Evolutionary conservation across 2,329 filamentous ascomycete species (phyloP), one percentile per base, ranked within the genome.

Genomic region (Tolypocladium ovalisporum): DNA sequence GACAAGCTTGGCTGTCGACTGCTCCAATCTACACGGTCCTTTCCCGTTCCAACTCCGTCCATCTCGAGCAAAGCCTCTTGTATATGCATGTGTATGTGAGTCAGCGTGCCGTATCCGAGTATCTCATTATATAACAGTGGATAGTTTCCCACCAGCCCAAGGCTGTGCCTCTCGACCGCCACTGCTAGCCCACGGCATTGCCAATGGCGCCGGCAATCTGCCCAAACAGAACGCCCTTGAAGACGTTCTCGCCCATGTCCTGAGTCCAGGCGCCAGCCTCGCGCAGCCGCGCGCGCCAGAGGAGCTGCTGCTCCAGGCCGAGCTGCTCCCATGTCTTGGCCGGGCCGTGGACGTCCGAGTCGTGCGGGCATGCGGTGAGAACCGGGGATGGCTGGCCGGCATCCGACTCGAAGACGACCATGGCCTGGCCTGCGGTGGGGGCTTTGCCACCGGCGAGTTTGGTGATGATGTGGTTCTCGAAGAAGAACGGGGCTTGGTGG

Each of bases 191-290:
- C 55, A 82, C 74, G 52, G 78, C 75, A 35, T 73, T 75, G 6
- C 83, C 81, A 19, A 88, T 82, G 55, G 78, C 73, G 2, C 82
- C 86, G 1, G 81, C 87, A 62, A 89, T 76, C 71, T 90, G 82
- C 24, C 85, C 82, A 72, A 95, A 95, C 61, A 95, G 74, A 36
- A 95, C 81, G 3, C 89, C 88, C 71, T 86, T 84, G 63, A 95
- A 80, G 35, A 94, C 82, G 12, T 77, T 79, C 75, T 93, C 89
- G 3, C 89, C 88, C 77, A 93, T 88, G 40, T 83, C 79, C 67
- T 86, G 84, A n/a, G 82, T 82, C 90, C 89, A 95, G 62, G 90
- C 83, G 0, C 90, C 90, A 0, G 88, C 85, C 56, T 85, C 78
- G 57, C 77, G 76, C 39, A 95, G 77, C 66, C 79, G 82, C 62